Conservation (phyloP, 306 rosid genomes). For the Cyamopsis tetragonoloba region DNA sequence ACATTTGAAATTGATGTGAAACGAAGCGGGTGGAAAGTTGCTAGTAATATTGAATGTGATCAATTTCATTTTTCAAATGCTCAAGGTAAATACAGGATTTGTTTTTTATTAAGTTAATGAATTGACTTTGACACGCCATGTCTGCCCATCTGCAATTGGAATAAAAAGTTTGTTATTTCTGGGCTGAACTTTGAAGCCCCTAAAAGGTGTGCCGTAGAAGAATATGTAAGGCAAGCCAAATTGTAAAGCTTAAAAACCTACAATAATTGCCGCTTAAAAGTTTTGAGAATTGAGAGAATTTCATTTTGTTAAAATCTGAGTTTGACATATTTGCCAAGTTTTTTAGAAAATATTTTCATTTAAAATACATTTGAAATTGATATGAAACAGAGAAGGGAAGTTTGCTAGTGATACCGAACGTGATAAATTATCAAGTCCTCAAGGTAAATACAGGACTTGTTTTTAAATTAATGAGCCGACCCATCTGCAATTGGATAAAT, state of each 20-base stretch:
- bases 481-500: conserved; percentile 12
- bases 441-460: conserved; percentile 1
- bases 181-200: not conserved
- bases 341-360: conserved; percentile 9
- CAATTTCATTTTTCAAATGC: conserved; percentile 12
- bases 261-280: too few relatives aligned
- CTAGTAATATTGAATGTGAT: not conserved
- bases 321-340: not conserved
- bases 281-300: too few relatives aligned
- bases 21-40: not conserved
- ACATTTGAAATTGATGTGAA: conserved; percentile 9
- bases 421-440: conserved; percentile 14
- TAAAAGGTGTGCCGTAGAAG: not conserved
- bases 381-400: not conserved
- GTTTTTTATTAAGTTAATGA: conserved; percentile 7
- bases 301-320: too few relatives aligned
- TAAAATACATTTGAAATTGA: conserved; percentile 1
- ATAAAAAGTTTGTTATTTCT: not conserved
- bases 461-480: conserved; percentile 6
- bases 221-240: not conserved
- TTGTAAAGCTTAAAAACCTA: not conserved
- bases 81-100: conserved; percentile 7
- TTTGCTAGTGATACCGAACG: not conserved
- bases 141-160: conserved; percentile 17
- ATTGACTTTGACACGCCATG: too few relatives aligned